These are phyloP conservation scores for Rachicladosporium sp. DNA, from an alignment of 2,329 filamentous ascomycete species.

Conservation along the genomic window DNA sequence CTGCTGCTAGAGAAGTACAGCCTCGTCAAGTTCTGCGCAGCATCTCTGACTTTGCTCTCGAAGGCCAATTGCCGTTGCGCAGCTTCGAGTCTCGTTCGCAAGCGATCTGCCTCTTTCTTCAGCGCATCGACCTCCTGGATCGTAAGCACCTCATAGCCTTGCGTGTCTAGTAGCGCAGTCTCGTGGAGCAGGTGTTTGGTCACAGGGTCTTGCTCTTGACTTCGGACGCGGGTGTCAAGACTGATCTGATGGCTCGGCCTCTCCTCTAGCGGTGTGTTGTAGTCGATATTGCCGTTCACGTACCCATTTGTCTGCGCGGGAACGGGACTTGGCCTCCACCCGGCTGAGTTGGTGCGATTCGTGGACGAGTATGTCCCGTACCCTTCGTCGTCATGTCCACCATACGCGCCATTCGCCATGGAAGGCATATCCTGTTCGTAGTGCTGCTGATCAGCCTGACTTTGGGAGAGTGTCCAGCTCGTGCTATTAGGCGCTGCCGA, in stretches of 20 bases:
- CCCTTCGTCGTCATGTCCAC: no score
- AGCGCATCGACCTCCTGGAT: conserved; percentile 83
- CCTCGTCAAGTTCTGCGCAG: conserved; percentile 72
- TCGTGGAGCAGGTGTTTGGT: conserved; percentile 87
- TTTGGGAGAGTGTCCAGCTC: no score
- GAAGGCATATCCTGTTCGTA: no score
- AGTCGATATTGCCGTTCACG: conserved; percentile 4
- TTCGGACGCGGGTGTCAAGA: conserved; percentile 16
- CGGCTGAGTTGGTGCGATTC: no score
- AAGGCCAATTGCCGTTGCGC: conserved; percentile 72
- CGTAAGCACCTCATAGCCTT: conserved; percentile 70
- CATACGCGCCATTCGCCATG: no score
- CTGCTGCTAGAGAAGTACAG: conserved; percentile 51
- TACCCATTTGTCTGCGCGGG: no score
- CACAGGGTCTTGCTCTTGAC: conserved; percentile 42
- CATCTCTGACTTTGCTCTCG: conserved; percentile 89
- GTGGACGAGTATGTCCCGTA: no score
- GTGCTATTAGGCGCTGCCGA: no score
- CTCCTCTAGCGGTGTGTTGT: conserved; percentile 13
- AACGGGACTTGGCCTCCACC: no score
- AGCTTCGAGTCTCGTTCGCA: conserved; percentile 68
- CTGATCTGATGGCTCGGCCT: conserved; percentile 16
- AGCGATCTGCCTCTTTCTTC: conserved; percentile 69
- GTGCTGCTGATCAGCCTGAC: no score
- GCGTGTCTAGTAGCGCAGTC: conserved; percentile 82